Percentiles rank a stretch among this genome's conserved stretches.
Conservation (phyloP, 176 grass and related monocot species). For the Avena insularis region DNA sequence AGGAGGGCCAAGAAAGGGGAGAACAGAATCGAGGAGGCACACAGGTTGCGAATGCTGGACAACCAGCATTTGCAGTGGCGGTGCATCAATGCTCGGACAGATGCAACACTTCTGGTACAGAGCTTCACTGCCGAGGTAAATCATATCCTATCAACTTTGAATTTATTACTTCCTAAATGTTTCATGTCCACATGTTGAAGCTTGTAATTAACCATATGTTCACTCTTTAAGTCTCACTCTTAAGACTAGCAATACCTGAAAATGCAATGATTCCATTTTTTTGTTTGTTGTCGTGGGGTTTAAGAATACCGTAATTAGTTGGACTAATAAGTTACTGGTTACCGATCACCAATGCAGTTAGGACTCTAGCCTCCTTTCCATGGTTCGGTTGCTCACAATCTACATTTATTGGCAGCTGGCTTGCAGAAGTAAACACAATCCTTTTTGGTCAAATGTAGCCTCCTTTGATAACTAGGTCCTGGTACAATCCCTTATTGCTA, state of each 20-base stretch:
- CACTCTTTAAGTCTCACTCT: not conserved
- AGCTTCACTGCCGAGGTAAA: conserved; percentile 86
- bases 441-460: not conserved
- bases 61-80: conserved; percentile 94
- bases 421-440: not conserved
- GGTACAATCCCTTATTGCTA: not conserved
- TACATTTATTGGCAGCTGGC: not conserved
- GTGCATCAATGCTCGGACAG: conserved; percentile 78
- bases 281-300: not conserved
- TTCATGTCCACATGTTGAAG: not conserved
- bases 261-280: not conserved
- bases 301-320: not conserved
- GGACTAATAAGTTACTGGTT: not conserved
- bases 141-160: not conserved
- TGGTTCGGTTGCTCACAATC: not conserved
- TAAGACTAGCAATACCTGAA: no score
- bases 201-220: conserved; percentile 6
- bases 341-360: not conserved
- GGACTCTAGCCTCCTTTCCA: not conserved
- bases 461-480: conserved; percentile 8
- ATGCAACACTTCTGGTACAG: conserved; percentile 60
- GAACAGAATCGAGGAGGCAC: conserved; percentile 91
- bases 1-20: conserved; percentile 97
- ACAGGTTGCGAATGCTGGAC: conserved; percentile 81
- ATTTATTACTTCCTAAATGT: not conserved